Conservation (phyloP, 805 yeast genomes). For the Kluyveromyces wickerhamii region DNA sequence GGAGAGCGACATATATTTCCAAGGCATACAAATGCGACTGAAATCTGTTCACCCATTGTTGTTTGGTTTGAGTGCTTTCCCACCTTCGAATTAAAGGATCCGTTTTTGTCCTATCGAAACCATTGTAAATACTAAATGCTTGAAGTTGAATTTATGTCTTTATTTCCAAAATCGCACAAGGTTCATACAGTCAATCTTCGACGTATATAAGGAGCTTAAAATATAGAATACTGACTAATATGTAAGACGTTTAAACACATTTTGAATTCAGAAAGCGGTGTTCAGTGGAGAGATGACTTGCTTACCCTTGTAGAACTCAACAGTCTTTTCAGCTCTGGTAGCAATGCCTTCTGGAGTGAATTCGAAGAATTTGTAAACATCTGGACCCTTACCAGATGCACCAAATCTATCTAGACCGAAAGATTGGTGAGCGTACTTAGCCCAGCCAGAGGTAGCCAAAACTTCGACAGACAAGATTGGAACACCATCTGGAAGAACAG, state of each 20-base stretch:
- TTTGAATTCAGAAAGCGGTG: constrained; percentile 72
- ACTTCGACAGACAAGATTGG: constrained; percentile 95
- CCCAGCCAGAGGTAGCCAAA: constrained; percentile 86
- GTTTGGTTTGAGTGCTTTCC: background rate
- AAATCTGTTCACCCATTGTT: constrained; percentile 22
- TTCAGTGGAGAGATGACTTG: constrained; percentile 66
- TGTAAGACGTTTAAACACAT: too few species aligned
- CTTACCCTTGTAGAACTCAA: constrained; percentile 76
- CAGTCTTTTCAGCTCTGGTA: constrained; percentile 70
- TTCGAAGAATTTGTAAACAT: constrained; percentile 75
- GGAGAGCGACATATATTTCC: constrained; percentile 95
- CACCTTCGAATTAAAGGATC: too few species aligned
- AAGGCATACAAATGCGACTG: constrained; percentile 84
- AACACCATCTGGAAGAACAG: constrained; percentile 89
- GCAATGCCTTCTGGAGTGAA: constrained; percentile 93
- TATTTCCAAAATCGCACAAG: too few species aligned
- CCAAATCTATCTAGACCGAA: constrained; percentile 95
- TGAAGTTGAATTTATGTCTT: too few species aligned
- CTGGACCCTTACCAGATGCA: constrained; percentile 85
- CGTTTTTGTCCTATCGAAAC: too few species aligned
- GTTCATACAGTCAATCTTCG: too few species aligned
- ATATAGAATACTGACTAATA: too few species aligned
- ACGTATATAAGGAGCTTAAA: too few species aligned
- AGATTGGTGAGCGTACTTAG: constrained; percentile 91
- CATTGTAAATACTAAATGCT: too few species aligned